phyloP scores from a whole-genome alignment of 129 eudicot species.

The Flaveria sonorensis region DNA sequence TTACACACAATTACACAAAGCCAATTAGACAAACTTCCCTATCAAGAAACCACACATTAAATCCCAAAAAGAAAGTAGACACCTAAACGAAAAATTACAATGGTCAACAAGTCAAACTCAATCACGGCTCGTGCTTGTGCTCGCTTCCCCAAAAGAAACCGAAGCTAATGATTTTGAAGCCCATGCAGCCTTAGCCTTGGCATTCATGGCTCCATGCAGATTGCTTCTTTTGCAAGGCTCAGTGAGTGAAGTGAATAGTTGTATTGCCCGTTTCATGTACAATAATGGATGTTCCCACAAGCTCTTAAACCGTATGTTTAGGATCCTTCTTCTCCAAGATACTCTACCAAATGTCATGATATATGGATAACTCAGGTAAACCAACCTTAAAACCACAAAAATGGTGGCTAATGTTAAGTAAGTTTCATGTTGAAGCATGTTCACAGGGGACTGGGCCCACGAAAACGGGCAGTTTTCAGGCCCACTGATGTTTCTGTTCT shows the following conservation, averaged over 20 bases:
- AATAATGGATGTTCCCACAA: constrained; percentile 70
- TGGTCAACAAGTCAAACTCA: constrained; percentile 16
- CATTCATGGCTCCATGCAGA: constrained; percentile 86
- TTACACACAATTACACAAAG: constrained; percentile 9
- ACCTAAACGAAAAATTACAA: neutral
- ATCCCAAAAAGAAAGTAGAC: constrained; percentile 2
- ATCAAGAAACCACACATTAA: constrained; percentile 15
- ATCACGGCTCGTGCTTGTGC: constrained; percentile 42
- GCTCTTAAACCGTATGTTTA: constrained; percentile 47
- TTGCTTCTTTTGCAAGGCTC: constrained; percentile 84
- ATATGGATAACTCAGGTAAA: constrained; percentile 49
- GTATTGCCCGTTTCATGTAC: constrained; percentile 62
- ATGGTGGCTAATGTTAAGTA: constrained; percentile 74
- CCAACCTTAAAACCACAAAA: constrained; percentile 64
- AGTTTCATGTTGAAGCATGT: constrained; percentile 75
- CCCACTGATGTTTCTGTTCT: constrained; percentile 32
- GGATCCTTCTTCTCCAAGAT: constrained; percentile 57
- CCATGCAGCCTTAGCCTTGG: constrained; percentile 71
- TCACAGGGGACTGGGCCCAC: constrained; percentile 88
- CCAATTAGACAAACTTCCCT: constrained; percentile 32
- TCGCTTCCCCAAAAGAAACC: constrained; percentile 78
- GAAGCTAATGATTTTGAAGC: constrained; percentile 89
- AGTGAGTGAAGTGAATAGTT: constrained; percentile 45
- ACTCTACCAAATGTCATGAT: constrained; percentile 41
- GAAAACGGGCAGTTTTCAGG: constrained; percentile 79